A percentile compares a stretch with the other conserved stretches of the same genome.
These are phyloP conservation scores for Coemansia sp. DNA, from an alignment of 192 early-diverging fungal genomes.

Conservation along the genomic window DNA sequence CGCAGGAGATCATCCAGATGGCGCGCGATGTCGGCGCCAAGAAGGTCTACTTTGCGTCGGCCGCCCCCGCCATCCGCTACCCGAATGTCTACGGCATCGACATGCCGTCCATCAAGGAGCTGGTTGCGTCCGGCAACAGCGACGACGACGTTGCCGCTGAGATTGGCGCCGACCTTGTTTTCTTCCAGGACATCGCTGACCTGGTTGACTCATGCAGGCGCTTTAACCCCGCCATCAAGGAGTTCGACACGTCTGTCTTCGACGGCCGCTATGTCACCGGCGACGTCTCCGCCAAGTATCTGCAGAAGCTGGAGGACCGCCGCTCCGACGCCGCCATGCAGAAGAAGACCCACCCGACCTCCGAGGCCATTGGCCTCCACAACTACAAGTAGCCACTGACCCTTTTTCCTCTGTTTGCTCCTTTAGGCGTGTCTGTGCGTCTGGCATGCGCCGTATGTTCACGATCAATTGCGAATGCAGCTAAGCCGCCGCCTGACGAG, in stretches of 20 bases:
- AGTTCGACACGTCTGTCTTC: slow-evolving; percentile 97
- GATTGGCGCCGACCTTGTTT: slow-evolving; percentile 94
- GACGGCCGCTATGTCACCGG: slow-evolving; percentile 92
- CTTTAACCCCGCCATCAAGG: slow-evolving; percentile 79
- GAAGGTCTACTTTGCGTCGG: slow-evolving; percentile 99
- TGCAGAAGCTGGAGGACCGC: slow-evolving; percentile 56
- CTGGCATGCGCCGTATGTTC: not conserved
- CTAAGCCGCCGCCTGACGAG: no score
- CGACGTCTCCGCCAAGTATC: slow-evolving; percentile 67
- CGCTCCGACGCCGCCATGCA: slow-evolving; percentile 51
- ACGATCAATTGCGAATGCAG: not conserved
- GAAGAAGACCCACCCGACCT: slow-evolving; percentile 20
- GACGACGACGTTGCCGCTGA: slow-evolving; percentile 84
- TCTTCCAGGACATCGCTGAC: slow-evolving; percentile 88
- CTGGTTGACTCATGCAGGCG: slow-evolving; percentile 80
- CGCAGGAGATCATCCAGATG: slow-evolving; percentile 98
- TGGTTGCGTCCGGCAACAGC: slow-evolving; percentile 79
- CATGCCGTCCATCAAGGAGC: slow-evolving; percentile 92
- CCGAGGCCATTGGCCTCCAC: slow-evolving; percentile 55
- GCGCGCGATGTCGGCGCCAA: slow-evolving; percentile 97
- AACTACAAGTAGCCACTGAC: slow-evolving; percentile 38
- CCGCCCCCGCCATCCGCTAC: slow-evolving; percentile 92
- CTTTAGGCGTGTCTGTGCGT: not conserved
- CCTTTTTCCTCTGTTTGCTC: not conserved
- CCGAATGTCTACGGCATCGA: slow-evolving; percentile 99